Percentiles rank a stretch among this genome's conserved stretches.
phyloP scores from a whole-genome alignment of 2,329 filamentous ascomycete species.

The Trichoderma atrobrunneum region DNA sequence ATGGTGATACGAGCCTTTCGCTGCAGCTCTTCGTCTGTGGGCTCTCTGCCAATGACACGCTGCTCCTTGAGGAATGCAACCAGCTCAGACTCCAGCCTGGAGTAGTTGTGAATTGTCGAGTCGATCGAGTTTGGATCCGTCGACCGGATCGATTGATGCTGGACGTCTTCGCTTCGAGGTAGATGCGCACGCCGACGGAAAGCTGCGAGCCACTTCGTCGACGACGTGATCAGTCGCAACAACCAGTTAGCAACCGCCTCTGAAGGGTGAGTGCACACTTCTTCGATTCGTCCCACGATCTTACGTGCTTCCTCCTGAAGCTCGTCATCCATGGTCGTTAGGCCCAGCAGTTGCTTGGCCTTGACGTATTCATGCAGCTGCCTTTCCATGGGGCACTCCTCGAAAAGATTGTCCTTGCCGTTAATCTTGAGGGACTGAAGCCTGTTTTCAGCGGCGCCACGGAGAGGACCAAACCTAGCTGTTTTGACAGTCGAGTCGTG shows the following conservation, averaged over 20 bases:
- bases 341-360: conserved; percentile 50
- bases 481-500: conserved; percentile 41
- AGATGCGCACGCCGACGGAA: conserved; percentile 58
- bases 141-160: conserved; percentile 46
- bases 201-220: conserved; percentile 52
- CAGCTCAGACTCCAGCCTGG: conserved; percentile 54
- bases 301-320: conserved; percentile 58
- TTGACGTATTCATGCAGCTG: conserved; percentile 54
- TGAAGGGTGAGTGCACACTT: conserved; percentile 47
- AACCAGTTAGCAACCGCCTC: conserved; percentile 55
- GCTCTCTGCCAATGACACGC: conserved; percentile 44
- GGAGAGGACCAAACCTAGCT: conserved; percentile 49
- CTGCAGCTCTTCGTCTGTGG: conserved; percentile 54
- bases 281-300: conserved; percentile 57
- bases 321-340: conserved; percentile 59
- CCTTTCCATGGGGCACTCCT: conserved; percentile 54
- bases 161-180: conserved; percentile 55
- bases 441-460: conserved; percentile 45
- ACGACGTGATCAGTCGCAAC: conserved; percentile 49
- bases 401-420: conserved; percentile 56
- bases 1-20: conserved; percentile 58
- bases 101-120: conserved; percentile 58
- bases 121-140: conserved; percentile 55
- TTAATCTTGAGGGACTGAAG: conserved; percentile 53
- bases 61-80: conserved; percentile 50